A percentile compares a stretch with the other conserved stretches of the same genome.
These are phyloP conservation scores for Nemania diffusa DNA, from an alignment of 2,329 filamentous ascomycete genomes.

Conservation along the genomic window DNA sequence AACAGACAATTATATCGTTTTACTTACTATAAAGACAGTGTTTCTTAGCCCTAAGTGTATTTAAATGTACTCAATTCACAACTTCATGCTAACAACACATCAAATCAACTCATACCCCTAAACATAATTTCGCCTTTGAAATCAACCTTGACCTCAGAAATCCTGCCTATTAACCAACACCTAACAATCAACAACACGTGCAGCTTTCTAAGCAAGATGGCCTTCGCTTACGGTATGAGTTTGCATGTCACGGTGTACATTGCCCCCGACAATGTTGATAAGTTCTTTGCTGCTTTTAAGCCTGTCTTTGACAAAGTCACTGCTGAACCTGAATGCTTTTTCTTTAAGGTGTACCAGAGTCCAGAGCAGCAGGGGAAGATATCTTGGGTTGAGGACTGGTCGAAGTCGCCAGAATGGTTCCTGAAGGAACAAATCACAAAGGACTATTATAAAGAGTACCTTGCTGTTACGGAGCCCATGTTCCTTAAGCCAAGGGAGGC, in stretches of 20 bases:
- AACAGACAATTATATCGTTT: not conserved
- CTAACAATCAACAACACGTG: not conserved
- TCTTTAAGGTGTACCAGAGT: conserved; percentile 55
- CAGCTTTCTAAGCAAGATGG: conserved; percentile 1
- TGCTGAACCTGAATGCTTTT: conserved; percentile 55
- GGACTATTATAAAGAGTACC: conserved; percentile 54
- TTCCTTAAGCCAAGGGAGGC: conserved; percentile 52
- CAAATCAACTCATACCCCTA: not conserved
- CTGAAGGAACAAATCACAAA: conserved; percentile 50
- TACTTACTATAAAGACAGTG: not conserved
- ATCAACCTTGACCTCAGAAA: not conserved
- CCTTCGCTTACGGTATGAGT: conserved; percentile 34
- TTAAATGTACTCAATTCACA: conserved; percentile 10
- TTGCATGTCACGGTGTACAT: conserved; percentile 43
- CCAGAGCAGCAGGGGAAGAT: conserved; percentile 50
- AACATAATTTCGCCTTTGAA: not conserved
- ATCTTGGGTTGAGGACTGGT: conserved; percentile 55
- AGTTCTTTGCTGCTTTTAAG: conserved; percentile 47
- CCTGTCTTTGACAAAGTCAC: conserved; percentile 52
- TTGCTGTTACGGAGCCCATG: conserved; percentile 52
- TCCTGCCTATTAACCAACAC: not conserved
- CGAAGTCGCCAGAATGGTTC: conserved; percentile 45
- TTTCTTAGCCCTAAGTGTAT: conserved; percentile 3
- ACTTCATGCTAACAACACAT: not conserved
- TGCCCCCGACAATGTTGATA: conserved; percentile 38